These are phyloP conservation scores for Drechslerella dactyloides DNA, from an alignment of 2,329 filamentous ascomycete genomes.

Conservation along the genomic window DNA sequence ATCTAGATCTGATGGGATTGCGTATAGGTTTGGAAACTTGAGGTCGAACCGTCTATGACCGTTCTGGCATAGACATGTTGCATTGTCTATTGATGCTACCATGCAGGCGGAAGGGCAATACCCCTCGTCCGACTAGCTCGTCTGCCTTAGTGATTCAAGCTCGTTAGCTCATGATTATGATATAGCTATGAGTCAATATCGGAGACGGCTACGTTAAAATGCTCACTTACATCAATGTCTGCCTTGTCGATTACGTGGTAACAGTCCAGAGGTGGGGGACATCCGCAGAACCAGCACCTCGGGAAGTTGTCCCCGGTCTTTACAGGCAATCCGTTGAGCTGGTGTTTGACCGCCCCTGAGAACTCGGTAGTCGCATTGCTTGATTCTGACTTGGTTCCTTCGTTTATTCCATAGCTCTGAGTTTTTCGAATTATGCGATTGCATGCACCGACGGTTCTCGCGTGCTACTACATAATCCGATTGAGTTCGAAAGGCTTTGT, in stretches of 20 bases:
- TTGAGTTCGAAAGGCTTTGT: too few relatives aligned
- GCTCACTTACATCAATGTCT: neutral
- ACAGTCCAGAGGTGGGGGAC: neutral
- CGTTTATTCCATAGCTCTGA: neutral
- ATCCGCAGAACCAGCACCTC: neutral
- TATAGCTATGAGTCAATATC: neutral
- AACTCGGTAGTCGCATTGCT: neutral
- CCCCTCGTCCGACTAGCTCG: neutral
- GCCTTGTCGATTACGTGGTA: neutral
- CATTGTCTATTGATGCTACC: neutral
- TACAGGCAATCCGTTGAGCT: neutral
- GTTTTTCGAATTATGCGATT: too few relatives aligned
- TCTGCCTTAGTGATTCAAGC: neutral
- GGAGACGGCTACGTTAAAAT: neutral
- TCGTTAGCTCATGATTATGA: neutral
- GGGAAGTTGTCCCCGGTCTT: neutral
- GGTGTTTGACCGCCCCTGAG: neutral
- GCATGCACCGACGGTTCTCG: too few relatives aligned
- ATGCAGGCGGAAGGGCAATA: neutral
- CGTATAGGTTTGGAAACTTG: neutral
- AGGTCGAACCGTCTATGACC: neutral
- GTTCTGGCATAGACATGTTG: neutral
- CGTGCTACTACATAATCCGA: too few relatives aligned
- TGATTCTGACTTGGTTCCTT: neutral
- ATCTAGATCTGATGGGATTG: neutral